Evolutionary conservation across 495 filamentous ascomycete genomes (phyloP), one percentile per base, ranked within the genome.

Genomic region (Xylaria scruposa): DNA sequence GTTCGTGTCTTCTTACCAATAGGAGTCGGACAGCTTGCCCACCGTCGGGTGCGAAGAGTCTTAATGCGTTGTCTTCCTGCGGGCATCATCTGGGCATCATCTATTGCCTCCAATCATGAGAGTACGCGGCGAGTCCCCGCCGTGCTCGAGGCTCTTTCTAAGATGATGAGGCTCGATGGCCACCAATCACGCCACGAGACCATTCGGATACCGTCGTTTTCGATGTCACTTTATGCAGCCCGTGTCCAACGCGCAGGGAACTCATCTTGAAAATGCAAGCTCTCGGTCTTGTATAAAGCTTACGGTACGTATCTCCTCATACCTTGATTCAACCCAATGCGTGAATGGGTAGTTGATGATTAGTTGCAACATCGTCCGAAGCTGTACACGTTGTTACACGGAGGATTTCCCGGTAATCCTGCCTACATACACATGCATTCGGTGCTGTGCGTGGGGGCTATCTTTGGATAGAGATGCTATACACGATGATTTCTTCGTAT

Each of bases 91-190:
- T n/a, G 21, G n/a, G n/a, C n/a, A n/a, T n/a, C n/a, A n/a, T n/a
- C n/a, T n/a, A n/a, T 21, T n/a, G n/a, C 33, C n/a, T 62, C 6
- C 12, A 21, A n/a, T n/a, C n/a, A n/a, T n/a, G n/a, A n/a, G n/a
- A n/a, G n/a, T n/a, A n/a, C n/a, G n/a, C n/a, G n/a, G n/a, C n/a
- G n/a, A n/a, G n/a, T n/a, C n/a, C n/a, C n/a, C n/a, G n/a, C n/a
- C n/a, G n/a, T n/a, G n/a, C n/a, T n/a, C 8, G 58, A 36, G 58
- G 33, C 58, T 61, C 58, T 38, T 61, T 61, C 58, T 36, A 19
- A 61, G 58, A 38, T 31, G 9, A 6, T 10, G 10, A 58, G 31
- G 53, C 53, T 17, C 26, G 53, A 33, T 31, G 29, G 53, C 29
- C 21, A 38, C 31, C 58, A 33, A 33, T 40, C 17, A n/a, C 19